A percentile compares a stretch with the other conserved stretches of the same genome.
These are phyloP conservation scores for Pelargonium nanum DNA, from an alignment of 345 rosid genomes.

Conservation along the genomic window DNA sequence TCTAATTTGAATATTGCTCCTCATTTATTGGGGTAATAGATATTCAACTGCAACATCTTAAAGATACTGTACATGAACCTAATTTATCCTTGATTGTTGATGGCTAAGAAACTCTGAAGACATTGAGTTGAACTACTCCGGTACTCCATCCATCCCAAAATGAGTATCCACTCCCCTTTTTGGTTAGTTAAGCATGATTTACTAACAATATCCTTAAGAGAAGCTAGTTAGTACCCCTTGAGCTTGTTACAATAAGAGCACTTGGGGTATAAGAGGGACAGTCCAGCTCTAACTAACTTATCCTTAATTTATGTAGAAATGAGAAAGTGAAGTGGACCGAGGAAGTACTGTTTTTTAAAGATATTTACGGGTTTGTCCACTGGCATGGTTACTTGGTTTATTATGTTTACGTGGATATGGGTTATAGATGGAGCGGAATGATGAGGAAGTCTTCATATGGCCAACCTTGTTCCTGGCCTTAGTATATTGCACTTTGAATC, in stretches of 20 bases:
- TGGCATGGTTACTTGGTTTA: neutral
- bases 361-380: neutral
- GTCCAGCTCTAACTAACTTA: no score
- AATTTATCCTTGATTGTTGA: neutral
- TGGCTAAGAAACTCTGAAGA: no score
- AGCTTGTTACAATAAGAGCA: no score
- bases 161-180: constrained; percentile 4
- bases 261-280: no score
- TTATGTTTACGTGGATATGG: neutral
- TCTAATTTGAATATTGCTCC: neutral
- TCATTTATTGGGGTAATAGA: neutral
- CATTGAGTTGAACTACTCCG: no score
- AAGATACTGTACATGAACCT: neutral
- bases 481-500: no score
- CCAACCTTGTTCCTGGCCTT: no score
- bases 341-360: neutral
- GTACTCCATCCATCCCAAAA: no score
- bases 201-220: no score
- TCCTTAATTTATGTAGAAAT: neutral
- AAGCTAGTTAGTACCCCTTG: no score
- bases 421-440: neutral
- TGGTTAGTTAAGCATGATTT: no score
- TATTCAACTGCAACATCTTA: neutral
- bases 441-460: neutral
- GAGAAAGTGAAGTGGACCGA: neutral